These are phyloP conservation scores for Candida anutae DNA, from an alignment of 1,139 yeast species.

Conservation along the genomic window DNA sequence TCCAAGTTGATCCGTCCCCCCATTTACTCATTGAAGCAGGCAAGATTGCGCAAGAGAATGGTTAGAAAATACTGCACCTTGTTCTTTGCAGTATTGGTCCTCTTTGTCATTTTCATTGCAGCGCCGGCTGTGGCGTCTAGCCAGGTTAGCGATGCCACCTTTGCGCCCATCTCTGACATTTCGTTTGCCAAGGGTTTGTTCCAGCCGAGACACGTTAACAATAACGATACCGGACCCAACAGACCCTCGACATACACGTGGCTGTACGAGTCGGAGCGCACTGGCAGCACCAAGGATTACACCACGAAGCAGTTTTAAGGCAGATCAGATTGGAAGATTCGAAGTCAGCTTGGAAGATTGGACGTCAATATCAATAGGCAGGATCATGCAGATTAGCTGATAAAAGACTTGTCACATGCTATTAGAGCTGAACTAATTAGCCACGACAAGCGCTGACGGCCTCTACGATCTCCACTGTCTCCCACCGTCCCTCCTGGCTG, in stretches of 20 bases:
- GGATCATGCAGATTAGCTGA: too few species aligned
- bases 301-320: conserved; percentile 49
- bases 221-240: conserved; percentile 74
- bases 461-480: too few species aligned
- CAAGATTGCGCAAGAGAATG: conserved; percentile 97
- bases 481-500: too few species aligned
- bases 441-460: too few species aligned
- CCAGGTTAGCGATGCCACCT: conserved; percentile 21
- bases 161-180: conserved; percentile 8
- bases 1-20: conserved; percentile 98
- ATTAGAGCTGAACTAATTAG: too few species aligned
- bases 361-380: too few species aligned
- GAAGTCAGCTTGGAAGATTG: too few species aligned
- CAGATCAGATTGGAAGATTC: too few species aligned
- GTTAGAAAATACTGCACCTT: conserved; percentile 87
- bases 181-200: conserved; percentile 58
- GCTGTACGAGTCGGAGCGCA: conserved; percentile 47
- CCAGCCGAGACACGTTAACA: conserved; percentile 78
- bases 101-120: conserved; percentile 71
- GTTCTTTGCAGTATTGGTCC: conserved; percentile 60
- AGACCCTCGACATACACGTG: conserved; percentile 42
- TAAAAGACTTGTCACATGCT: too few species aligned
- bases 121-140: conserved; percentile 84
- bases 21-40: conserved; percentile 93
- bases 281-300: conserved; percentile 48